These are phyloP conservation scores for Hemerocallis citrina DNA, from an alignment of 106 monocot species.

Conservation along the genomic window DNA sequence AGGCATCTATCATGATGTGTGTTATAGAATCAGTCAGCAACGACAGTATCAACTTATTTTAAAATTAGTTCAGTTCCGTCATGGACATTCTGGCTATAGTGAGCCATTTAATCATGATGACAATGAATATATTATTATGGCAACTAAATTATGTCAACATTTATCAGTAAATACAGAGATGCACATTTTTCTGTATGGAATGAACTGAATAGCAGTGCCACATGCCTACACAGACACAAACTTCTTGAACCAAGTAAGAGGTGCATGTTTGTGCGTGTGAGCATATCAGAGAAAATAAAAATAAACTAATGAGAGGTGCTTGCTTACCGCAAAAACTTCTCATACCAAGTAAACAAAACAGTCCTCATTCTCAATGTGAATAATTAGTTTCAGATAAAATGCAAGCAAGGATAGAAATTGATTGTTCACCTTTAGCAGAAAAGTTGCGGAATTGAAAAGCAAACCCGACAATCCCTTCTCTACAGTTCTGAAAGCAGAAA, in stretches of 20 bases:
- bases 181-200: not conserved
- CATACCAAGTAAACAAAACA: not conserved
- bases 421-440: conserved; percentile 49
- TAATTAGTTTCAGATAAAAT: not conserved
- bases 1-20: not conserved
- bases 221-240: too few species aligned
- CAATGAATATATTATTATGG: not conserved
- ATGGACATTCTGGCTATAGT: not conserved
- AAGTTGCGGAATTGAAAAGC: conserved; percentile 36
- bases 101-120: too few species aligned
- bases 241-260: too few species aligned
- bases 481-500: conserved; percentile 21
- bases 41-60: not conserved
- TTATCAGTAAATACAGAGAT: not conserved
- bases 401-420: not conserved
- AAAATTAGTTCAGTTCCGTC: not conserved
- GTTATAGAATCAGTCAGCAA: not conserved
- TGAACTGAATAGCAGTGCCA: not conserved
- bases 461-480: conserved; percentile 22
- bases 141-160: too few species aligned
- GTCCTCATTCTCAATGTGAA: not conserved
- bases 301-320: not conserved
- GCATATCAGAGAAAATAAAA: not conserved
- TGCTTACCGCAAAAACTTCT: not conserved
- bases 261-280: too few species aligned